Percentiles rank a stretch among this genome's conserved stretches.
These are phyloP conservation scores for Teunomyces stri DNA, from an alignment of 805 yeast genomes.

Conservation along the genomic window DNA sequence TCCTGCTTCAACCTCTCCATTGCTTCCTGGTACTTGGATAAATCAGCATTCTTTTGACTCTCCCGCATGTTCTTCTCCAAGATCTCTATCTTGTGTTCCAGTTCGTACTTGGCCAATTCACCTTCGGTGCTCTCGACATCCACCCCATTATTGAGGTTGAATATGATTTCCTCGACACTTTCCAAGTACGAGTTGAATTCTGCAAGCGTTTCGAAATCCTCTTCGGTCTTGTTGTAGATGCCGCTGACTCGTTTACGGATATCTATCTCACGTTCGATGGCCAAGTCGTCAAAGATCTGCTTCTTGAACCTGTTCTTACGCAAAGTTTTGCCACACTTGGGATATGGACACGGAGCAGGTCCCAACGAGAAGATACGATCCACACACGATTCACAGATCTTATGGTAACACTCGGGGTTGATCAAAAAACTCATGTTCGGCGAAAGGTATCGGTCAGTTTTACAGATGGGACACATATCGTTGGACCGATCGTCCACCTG, in stretches of 20 bases:
- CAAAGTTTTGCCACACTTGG: constrained; percentile 81
- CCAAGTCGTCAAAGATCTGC: constrained; percentile 88
- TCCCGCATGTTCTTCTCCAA: constrained; percentile 71
- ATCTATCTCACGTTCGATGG: constrained; percentile 90
- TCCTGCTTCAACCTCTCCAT: constrained; percentile 55
- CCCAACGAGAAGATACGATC: constrained; percentile 92
- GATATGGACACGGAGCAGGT: constrained; percentile 96
- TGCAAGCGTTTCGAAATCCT: constrained; percentile 60
- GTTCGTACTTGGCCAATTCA: constrained; percentile 65
- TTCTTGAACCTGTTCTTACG: constrained; percentile 88
- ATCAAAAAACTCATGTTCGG: constrained; percentile 91
- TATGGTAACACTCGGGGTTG: constrained; percentile 97
- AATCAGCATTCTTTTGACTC: constrained; percentile 59
- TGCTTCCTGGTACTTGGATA: constrained; percentile 62
- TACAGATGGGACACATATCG: constrained; percentile 97
- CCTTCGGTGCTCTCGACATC: constrained; percentile 70
- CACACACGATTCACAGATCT: constrained; percentile 95
- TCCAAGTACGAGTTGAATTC: constrained; percentile 80
- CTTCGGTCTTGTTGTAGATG: constrained; percentile 76
- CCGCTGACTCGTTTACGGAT: constrained; percentile 72
- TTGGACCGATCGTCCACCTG: constrained; percentile 46
- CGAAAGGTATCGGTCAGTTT: constrained; percentile 88
- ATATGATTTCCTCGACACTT: constrained; percentile 75
- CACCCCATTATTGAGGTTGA: constrained; percentile 67
- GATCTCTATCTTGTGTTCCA: constrained; percentile 70